Evolutionary conservation across 1,284 basidiomycete genomes (phyloP).

Genomic region (Phellopilus nigrolimitatus): DNA sequence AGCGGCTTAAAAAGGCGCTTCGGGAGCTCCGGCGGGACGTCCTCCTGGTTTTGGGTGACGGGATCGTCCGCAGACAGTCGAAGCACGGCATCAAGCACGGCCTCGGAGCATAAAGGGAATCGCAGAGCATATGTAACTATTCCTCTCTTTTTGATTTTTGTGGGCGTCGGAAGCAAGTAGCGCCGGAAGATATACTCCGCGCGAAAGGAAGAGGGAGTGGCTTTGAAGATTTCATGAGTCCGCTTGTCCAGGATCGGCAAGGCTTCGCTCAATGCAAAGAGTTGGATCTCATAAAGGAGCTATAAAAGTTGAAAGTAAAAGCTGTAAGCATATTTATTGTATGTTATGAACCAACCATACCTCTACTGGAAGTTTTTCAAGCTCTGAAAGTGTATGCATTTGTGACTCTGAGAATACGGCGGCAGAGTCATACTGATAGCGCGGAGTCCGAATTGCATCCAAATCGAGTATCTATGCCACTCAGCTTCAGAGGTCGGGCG

Average conservation of each 20-base stretch:
- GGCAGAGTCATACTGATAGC: no score
- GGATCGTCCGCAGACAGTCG: slow-evolving; percentile 25
- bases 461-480: no score
- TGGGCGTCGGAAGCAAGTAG: slow-evolving; percentile 22
- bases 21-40: slow-evolving; percentile 43
- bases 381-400: slow-evolving; percentile 3
- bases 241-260: slow-evolving; percentile 54
- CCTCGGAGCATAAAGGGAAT: slow-evolving; percentile 58
- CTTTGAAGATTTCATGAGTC: slow-evolving; percentile 48
- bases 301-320: slow-evolving; percentile 27
- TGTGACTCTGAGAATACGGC: no score
- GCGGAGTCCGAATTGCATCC: no score
- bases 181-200: slow-evolving; percentile 56
- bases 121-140: slow-evolving; percentile 49
- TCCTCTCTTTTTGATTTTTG: slow-evolving; percentile 21
- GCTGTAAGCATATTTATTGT: neutral
- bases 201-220: slow-evolving; percentile 46
- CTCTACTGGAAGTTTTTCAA: slow-evolving; percentile 17
- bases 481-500: no score
- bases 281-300: slow-evolving; percentile 73
- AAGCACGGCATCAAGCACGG: slow-evolving; percentile 50
- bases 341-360: no score
- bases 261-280: slow-evolving; percentile 53
- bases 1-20: slow-evolving; percentile 55
- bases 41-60: slow-evolving; percentile 1